Conservation (phyloP, 257 asterid genomes). For the Vinca minor region DNA sequence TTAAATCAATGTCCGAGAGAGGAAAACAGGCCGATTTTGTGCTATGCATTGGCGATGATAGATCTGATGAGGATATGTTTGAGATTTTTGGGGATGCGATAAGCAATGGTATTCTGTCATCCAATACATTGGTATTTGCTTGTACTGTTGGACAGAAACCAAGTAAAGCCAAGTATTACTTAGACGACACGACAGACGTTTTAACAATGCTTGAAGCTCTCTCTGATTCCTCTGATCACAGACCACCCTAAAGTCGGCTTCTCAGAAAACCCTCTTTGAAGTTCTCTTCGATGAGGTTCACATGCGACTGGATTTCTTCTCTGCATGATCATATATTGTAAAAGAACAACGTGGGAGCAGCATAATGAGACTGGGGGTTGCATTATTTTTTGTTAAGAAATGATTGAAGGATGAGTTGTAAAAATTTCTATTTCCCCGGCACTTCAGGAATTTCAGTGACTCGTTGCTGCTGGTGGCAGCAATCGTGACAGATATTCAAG, state of each 20-base stretch:
- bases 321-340: neutral
- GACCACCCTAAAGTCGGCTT: slow-evolving; percentile 16
- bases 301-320: neutral
- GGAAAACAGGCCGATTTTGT: slow-evolving; percentile 41
- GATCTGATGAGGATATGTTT: slow-evolving; percentile 58
- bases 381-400: neutral
- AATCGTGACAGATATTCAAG: neutral
- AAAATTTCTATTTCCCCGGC: neutral
- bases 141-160: slow-evolving; percentile 55
- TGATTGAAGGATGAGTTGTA: neutral
- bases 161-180: slow-evolving; percentile 45
- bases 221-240: slow-evolving; percentile 19
- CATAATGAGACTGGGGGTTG: neutral
- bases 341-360: neutral
- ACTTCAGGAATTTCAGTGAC: neutral
- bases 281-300: slow-evolving; percentile 1
- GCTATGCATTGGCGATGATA: slow-evolving; percentile 48
- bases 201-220: slow-evolving; percentile 36
- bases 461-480: neutral
- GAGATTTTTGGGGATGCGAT: slow-evolving; percentile 34
- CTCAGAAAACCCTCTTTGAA: slow-evolving; percentile 16
- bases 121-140: slow-evolving; percentile 29
- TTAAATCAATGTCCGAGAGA: slow-evolving; percentile 28
- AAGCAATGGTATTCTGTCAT: slow-evolving; percentile 19
- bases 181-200: slow-evolving; percentile 43